Conservation (phyloP, 306 rosid species). For the Ochetophila trinervis region DNA sequence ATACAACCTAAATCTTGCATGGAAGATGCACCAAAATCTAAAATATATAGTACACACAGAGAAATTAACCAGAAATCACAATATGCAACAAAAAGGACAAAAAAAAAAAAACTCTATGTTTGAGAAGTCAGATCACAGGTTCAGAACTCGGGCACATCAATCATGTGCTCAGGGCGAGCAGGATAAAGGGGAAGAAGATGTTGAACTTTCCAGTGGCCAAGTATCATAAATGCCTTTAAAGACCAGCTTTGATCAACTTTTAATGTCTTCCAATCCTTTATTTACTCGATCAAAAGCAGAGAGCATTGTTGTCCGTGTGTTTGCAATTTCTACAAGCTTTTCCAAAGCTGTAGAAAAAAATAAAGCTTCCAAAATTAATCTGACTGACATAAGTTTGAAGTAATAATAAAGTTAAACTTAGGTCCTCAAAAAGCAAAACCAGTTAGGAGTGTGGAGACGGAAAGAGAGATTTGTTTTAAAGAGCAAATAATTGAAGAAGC, state of each 20-base stretch:
- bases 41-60: no score
- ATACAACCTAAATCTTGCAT: no score
- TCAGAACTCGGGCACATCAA: no score
- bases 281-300: conserved; percentile 48
- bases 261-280: conserved; percentile 42
- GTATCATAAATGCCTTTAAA: not conserved
- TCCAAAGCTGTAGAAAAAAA: conserved; percentile 60
- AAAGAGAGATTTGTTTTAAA: conserved; percentile 1
- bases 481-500: not conserved
- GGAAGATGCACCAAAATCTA: no score
- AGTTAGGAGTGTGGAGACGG: not conserved
- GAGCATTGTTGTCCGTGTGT: conserved; percentile 54
- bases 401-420: not conserved
- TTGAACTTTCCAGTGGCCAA: no score
- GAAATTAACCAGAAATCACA: no score
- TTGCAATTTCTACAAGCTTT: conserved; percentile 68
- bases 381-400: no score
- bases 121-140: no score
- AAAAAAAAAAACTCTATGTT: no score
- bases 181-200: no score
- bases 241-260: conserved; percentile 3
- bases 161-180: no score
- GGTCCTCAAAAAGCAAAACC: not conserved
- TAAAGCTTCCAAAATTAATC: not conserved
- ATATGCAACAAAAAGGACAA: no score